A percentile compares a stretch with the other conserved stretches of the same genome.
These are phyloP conservation scores for Poronia punctata DNA, from an alignment of 495 filamentous ascomycete species.

Conservation along the genomic window DNA sequence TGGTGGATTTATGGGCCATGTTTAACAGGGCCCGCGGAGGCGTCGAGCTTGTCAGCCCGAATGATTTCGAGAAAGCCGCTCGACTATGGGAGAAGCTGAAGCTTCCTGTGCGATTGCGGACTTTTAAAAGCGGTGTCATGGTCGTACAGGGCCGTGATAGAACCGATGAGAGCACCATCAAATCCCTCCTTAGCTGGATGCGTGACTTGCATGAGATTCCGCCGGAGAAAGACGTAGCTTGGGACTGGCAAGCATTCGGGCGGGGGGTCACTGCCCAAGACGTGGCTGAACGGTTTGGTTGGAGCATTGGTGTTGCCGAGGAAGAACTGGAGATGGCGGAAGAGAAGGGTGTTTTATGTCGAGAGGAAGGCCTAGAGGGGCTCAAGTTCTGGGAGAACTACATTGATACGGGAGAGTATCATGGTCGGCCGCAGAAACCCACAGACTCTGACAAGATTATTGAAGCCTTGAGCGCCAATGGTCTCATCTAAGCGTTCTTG, in stretches of 20 bases:
- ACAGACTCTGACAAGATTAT: constrained; percentile 19
- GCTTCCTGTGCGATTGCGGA: constrained; percentile 76
- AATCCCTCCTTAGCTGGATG: constrained; percentile 69
- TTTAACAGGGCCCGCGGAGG: constrained; percentile 95
- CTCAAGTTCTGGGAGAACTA: constrained; percentile 76
- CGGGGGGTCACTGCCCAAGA: constrained; percentile 85
- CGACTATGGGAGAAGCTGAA: constrained; percentile 80
- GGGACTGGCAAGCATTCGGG: constrained; percentile 74
- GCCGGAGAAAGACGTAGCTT: constrained; percentile 54
- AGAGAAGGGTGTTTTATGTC: constrained; percentile 73
- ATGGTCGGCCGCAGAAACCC: constrained; percentile 12
- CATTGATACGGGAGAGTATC: constrained; percentile 36
- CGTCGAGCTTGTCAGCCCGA: constrained; percentile 87
- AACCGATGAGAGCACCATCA: constrained; percentile 85
- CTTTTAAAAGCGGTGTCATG: constrained; percentile 85
- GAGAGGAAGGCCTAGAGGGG: constrained; percentile 79
- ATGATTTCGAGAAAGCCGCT: constrained; percentile 87
- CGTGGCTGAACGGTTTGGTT: constrained; percentile 83
- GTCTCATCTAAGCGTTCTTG: constrained; percentile 31
- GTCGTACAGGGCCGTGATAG: constrained; percentile 86
- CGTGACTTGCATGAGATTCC: constrained; percentile 60
- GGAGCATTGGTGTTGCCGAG: constrained; percentile 95
- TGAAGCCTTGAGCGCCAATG: constrained; percentile 25
- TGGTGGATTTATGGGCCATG: constrained; percentile 94
- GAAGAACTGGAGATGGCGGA: constrained; percentile 98